phyloP scores from a whole-genome alignment of 306 rosid species.

The Pachyrhizus erosus region DNA sequence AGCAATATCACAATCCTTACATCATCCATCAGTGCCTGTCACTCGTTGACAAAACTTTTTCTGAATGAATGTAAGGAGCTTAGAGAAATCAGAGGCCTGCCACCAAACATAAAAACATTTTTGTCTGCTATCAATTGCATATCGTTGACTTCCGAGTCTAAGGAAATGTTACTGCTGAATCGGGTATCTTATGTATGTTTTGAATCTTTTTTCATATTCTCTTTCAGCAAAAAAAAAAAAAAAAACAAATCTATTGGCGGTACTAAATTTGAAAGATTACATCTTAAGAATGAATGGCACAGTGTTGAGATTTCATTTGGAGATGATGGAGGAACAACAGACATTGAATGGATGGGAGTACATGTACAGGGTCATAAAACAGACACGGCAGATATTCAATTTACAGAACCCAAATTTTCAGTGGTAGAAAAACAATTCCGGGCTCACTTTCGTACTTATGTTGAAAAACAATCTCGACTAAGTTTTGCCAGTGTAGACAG shows the following conservation, averaged over 20 bases:
- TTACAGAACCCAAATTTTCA: background rate
- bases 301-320: background rate
- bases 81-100: background rate
- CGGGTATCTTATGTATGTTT: background rate
- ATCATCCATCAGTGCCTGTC: background rate
- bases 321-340: background rate
- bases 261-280: too few species aligned
- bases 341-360: background rate
- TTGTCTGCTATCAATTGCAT: background rate
- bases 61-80: background rate
- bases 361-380: background rate
- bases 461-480: too few species aligned
- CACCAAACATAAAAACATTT: background rate
- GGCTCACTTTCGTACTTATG: too few species aligned
- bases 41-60: background rate
- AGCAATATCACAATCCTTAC: constrained; percentile 18
- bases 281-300: background rate
- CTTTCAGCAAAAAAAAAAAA: too few species aligned
- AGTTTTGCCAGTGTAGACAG: too few species aligned
- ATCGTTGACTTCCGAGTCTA: background rate
- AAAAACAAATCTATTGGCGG: too few species aligned
- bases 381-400: background rate
- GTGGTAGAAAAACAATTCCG: too few species aligned
- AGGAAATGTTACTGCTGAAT: background rate
- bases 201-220: too few species aligned